Percentiles rank a stretch among this genome's conserved stretches.
These are phyloP conservation scores for Isochrysis galbana DNA, from an alignment of 78 protist species.

Conservation along the genomic window DNA sequence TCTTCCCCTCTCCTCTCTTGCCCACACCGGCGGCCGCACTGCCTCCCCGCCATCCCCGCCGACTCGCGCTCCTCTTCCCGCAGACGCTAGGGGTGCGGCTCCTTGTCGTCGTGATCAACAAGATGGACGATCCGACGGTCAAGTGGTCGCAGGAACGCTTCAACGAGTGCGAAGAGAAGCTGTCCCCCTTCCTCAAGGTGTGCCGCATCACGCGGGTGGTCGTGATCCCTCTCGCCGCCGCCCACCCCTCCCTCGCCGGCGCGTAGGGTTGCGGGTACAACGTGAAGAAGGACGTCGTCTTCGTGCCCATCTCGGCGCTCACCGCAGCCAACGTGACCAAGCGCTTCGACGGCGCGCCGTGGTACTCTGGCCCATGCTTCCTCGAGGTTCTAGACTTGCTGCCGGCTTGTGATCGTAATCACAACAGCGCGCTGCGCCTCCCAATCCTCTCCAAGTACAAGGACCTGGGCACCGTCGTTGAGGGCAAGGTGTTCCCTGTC, in stretches of 20 bases:
- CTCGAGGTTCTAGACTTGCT: conserved; percentile 68
- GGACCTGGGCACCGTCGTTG: conserved; percentile 77
- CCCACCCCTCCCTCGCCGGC: too few relatives aligned
- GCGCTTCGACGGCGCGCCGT: conserved; percentile 53
- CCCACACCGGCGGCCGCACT: too few relatives aligned
- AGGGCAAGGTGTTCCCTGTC: conserved; percentile 87
- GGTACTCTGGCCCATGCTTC: conserved; percentile 58
- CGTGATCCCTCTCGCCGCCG: too few relatives aligned
- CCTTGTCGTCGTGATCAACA: conserved; percentile 89
- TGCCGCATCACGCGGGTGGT: too few relatives aligned
- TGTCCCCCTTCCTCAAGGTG: conserved; percentile 68
- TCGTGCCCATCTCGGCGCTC: conserved; percentile 91
- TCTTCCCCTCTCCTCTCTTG: too few relatives aligned
- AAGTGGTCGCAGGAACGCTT: conserved; percentile 77
- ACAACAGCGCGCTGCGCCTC: conserved; percentile 72
- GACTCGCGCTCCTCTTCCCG: too few relatives aligned
- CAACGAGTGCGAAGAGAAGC: conserved; percentile 32
- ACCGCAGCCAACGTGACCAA: conserved; percentile 75
- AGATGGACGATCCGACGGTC: conserved; percentile 97
- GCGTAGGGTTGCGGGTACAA: conserved; percentile 71
- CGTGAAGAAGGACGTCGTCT: conserved; percentile 49
- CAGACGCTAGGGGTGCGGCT: conserved; percentile 89
- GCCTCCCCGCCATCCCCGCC: too few relatives aligned
- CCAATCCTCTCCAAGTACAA: conserved; percentile 82
- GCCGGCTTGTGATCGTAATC: conserved; percentile 55